Conservation (phyloP, 1,284 basidiomycete genomes). For the Phaffia rhodozyma region DNA sequence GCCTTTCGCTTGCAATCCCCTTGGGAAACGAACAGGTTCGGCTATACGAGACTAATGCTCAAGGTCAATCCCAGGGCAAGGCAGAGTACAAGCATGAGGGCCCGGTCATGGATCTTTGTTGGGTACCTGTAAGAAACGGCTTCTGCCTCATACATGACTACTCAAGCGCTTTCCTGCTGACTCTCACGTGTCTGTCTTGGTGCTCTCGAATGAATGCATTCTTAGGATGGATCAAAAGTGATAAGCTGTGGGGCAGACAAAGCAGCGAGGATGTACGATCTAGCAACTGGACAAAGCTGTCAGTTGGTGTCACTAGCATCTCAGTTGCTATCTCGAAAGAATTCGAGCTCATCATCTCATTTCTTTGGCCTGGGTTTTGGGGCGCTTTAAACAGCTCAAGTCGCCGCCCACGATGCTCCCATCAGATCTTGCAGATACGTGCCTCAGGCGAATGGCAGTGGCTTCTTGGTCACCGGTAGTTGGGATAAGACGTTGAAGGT, state of each 20-base stretch:
- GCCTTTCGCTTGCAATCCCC: background rate
- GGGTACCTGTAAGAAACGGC: conserved; percentile 48
- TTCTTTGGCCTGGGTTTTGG: background rate
- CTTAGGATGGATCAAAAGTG: conserved; percentile 60
- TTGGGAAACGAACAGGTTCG: conserved; percentile 37
- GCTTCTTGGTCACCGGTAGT: conserved; percentile 68
- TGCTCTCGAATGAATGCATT: background rate
- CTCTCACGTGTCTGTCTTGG: background rate
- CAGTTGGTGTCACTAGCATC: background rate
- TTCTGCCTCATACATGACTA: background rate
- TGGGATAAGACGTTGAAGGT: conserved; percentile 89
- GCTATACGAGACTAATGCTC: conserved; percentile 43
- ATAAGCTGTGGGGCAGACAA: conserved; percentile 78
- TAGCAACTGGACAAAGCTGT: conserved; percentile 47
- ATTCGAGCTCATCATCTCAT: background rate
- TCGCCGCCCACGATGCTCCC: conserved; percentile 73
- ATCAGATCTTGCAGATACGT: conserved; percentile 67
- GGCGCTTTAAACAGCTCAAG: conserved; percentile 45
- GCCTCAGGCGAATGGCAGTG: conserved; percentile 49
- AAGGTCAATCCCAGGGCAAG: conserved; percentile 52
- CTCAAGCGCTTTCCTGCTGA: background rate
- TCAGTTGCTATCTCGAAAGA: background rate
- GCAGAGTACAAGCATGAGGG: conserved; percentile 73
- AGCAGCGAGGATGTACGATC: conserved; percentile 66
- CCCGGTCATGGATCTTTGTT: conserved; percentile 67